Percentiles rank a stretch among this genome's conserved stretches.
Conservation (phyloP, 2,329 filamentous ascomycete genomes). For the Claviceps monticola region DNA sequence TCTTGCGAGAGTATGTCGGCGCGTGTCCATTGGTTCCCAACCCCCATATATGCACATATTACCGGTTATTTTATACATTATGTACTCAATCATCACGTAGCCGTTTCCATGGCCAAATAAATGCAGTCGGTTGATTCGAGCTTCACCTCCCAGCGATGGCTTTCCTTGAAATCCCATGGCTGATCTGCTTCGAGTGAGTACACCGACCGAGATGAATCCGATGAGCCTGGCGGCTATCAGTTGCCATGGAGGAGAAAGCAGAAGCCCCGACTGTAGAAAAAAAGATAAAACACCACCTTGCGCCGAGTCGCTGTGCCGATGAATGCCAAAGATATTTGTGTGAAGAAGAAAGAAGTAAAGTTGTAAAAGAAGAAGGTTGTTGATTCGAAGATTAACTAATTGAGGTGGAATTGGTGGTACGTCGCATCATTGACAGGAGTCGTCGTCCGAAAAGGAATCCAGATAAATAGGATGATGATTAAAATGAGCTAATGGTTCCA, state of each 20-base stretch:
- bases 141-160: neutral
- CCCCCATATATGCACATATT: constrained; percentile 21
- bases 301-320: constrained; percentile 27
- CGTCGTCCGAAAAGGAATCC: constrained; percentile 1
- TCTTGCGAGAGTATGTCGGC: constrained; percentile 21
- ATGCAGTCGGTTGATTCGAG: constrained; percentile 15
- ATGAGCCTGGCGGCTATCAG: neutral
- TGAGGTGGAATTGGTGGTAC: constrained; percentile 4
- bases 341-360: constrained; percentile 12
- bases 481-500: constrained; percentile 2
- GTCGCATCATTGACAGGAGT: constrained; percentile 14
- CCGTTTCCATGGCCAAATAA: constrained; percentile 14
- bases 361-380: neutral
- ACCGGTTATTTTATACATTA: constrained; percentile 26
- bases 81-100: constrained; percentile 22
- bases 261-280: neutral
- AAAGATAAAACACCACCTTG: constrained; percentile 17
- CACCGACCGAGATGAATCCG: neutral
- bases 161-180: constrained; percentile 9
- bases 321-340: constrained; percentile 24
- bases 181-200: constrained; percentile 6
- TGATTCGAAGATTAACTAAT: constrained; percentile 19
- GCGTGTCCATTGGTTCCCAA: constrained; percentile 11
- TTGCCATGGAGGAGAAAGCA: neutral
- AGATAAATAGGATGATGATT: constrained; percentile 4